phyloP scores from a whole-genome alignment of 1,139 yeast species.

The Zygosaccharomyces pseudobailii region DNA sequence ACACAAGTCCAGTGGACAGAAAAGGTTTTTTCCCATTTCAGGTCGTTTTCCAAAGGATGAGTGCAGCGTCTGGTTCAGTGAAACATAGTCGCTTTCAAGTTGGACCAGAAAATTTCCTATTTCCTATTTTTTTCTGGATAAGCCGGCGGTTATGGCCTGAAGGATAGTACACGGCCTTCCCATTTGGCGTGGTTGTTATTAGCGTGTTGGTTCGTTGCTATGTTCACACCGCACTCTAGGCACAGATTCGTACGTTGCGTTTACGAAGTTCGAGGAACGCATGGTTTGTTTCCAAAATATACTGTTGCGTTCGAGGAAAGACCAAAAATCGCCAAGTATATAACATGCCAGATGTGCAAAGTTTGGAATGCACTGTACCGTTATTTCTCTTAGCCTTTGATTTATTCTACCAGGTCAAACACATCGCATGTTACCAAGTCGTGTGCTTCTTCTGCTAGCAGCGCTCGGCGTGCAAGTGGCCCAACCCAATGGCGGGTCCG shows the following conservation, averaged over 20 bases:
- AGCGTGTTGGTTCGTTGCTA: background rate
- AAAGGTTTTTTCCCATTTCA: background rate
- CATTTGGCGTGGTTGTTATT: background rate
- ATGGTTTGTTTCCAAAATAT: too few species aligned
- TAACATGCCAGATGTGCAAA: too few species aligned
- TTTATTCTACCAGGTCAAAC: too few species aligned
- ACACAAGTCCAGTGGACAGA: background rate
- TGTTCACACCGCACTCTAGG: background rate
- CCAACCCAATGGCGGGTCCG: background rate
- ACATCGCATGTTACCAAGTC: background rate
- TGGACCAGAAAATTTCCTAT: too few species aligned
- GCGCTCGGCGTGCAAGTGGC: background rate
- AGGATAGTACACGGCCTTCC: background rate
- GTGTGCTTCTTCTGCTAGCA: background rate
- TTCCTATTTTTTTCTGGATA: background rate
- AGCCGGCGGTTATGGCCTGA: background rate
- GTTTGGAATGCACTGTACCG: too few species aligned
- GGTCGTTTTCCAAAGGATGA: background rate
- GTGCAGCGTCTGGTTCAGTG: background rate
- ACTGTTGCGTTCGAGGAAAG: too few species aligned
- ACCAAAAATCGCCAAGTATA: too few species aligned
- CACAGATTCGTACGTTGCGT: background rate
- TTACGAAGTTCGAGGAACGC: background rate
- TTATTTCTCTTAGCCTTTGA: too few species aligned
- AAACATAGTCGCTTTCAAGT: background rate